Evolutionary conservation across 1,139 yeast species (phyloP).

Genomic region (Taiozyma sp.): DNA sequence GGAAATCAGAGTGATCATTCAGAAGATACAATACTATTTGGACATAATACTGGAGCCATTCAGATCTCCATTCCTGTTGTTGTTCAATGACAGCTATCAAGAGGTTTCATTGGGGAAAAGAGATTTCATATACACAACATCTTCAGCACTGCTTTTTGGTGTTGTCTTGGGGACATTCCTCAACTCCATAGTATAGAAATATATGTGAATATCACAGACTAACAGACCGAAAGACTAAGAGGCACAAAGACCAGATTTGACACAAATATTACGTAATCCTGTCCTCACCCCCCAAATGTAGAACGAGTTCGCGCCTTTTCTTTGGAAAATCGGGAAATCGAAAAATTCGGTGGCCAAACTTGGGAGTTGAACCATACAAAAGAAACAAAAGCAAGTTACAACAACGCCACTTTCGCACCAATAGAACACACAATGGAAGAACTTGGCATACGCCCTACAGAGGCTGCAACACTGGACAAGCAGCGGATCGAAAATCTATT

Average conservation of each 20-base stretch:
- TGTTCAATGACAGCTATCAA: constrained; percentile 2
- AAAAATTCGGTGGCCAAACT: constrained; percentile 14
- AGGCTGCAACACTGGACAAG: constrained; percentile 23
- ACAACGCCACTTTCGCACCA: not conserved
- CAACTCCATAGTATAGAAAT: not conserved
- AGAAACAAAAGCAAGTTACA: not conserved
- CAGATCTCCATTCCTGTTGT: constrained; percentile 2
- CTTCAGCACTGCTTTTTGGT: constrained; percentile 2
- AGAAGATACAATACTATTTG: not conserved
- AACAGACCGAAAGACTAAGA: not conserved
- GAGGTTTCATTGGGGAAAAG: constrained; percentile 1
- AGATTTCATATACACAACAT: constrained; percentile 2
- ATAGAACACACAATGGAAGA: constrained; percentile 42
- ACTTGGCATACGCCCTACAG: constrained; percentile 42
- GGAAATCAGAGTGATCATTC: not conserved
- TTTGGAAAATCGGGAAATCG: not conserved
- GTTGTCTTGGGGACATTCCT: constrained; percentile 1
- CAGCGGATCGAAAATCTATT: constrained; percentile 20
- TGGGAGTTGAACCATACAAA: not conserved
- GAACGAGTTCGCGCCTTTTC: not conserved
- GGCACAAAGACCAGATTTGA: not conserved
- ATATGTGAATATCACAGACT: not conserved
- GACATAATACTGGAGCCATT: not conserved
- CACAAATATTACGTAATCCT: not conserved
- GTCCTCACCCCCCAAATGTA: not conserved